These are phyloP conservation scores for Smithsoniella earleae DNA, from an alignment of 163 green algal genomes.

Conservation along the genomic window DNA sequence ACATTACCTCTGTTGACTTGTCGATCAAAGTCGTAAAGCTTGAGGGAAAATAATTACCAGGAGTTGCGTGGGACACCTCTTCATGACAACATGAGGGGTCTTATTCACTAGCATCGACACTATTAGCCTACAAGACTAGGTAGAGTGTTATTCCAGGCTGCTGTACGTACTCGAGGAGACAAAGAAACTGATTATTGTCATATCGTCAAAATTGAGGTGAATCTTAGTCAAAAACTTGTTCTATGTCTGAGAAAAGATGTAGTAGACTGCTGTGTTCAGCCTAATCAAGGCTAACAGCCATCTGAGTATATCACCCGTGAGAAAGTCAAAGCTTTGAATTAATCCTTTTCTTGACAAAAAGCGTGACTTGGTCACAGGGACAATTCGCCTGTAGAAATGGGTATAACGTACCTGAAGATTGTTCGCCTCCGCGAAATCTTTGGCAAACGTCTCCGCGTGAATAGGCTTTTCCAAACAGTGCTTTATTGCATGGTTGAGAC, in stretches of 20 bases:
- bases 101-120: background rate
- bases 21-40: background rate
- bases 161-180: too few relatives aligned
- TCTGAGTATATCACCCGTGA: background rate
- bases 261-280: too few relatives aligned
- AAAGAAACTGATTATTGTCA: too few relatives aligned
- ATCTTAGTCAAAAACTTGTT: too few relatives aligned
- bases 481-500: background rate
- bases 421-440: background rate
- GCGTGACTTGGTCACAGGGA: background rate
- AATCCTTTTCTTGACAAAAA: background rate
- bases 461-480: slow-evolving; percentile 18
- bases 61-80: background rate
- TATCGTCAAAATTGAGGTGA: too few relatives aligned
- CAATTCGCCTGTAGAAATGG: too few relatives aligned
- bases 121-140: too few relatives aligned
- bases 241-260: too few relatives aligned
- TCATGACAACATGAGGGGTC: background rate
- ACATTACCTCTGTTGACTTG: background rate
- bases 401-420: background rate
- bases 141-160: too few relatives aligned
- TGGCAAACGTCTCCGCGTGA: slow-evolving; percentile 19
- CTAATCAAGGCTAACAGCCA: background rate
- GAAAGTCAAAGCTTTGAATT: background rate
- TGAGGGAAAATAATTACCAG: background rate